phyloP scores from a whole-genome alignment of 176 grass and related monocot species.

The Bothriochloa decipiens region DNA sequence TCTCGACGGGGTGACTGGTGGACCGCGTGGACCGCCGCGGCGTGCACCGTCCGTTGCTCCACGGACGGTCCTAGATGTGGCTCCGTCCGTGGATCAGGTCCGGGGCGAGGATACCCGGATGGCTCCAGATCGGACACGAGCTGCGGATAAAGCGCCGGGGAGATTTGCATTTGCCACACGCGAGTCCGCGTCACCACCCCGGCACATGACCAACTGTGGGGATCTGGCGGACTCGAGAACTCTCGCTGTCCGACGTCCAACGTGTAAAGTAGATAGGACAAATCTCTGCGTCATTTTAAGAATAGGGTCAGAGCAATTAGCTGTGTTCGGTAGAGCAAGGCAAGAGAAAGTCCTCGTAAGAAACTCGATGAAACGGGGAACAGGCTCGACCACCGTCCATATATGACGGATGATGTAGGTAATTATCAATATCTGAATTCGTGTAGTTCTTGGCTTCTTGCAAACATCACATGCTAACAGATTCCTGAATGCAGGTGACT shows the following conservation, averaged over 20 bases:
- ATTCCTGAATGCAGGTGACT: too few species aligned
- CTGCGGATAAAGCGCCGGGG: neutral
- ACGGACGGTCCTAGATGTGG: neutral
- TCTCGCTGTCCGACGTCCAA: conserved; percentile 6
- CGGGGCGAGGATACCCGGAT: neutral
- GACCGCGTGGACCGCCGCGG: neutral
- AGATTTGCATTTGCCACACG: neutral
- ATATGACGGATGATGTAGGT: too few species aligned
- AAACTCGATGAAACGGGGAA: too few species aligned
- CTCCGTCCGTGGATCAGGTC: conserved; percentile 7
- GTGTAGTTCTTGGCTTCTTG: too few species aligned
- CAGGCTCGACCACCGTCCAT: too few species aligned
- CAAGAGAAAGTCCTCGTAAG: too few species aligned
- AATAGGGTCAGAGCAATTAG: too few species aligned
- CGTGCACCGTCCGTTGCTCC: neutral
- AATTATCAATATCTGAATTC: too few species aligned
- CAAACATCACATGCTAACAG: too few species aligned
- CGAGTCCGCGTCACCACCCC: conserved; percentile 3
- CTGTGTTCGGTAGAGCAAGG: too few species aligned
- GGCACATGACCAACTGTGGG: neutral
- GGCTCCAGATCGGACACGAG: conserved; percentile 6
- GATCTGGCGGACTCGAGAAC: neutral
- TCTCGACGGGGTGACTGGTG: neutral
- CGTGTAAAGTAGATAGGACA: neutral
- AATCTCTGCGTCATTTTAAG: too few species aligned